Evolutionary conservation across 2,329 filamentous ascomycete species (phyloP), one percentile per base, ranked within the genome.

Genomic region (Aspergillus candidus): DNA sequence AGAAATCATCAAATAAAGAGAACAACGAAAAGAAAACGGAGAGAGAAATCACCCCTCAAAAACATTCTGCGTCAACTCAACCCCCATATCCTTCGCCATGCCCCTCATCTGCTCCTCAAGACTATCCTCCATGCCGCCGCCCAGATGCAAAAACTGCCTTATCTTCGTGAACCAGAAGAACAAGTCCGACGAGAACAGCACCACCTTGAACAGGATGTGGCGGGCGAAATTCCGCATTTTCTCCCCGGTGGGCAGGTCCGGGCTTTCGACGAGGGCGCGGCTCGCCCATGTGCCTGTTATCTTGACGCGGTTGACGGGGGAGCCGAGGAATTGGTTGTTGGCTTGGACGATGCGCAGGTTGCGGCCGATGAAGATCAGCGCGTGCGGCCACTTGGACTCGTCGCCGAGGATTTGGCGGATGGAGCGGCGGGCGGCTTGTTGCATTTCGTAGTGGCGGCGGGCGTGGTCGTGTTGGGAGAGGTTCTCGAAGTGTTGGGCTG

Each of bases 321-420:
- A 88, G 15, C 89, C 89, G 40, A 95, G 77, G 67, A 86, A 91
- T 62, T 94, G 88, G 63, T 95, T 94, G 67, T 94, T 94, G 5
- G 84, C 88, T 67, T 95, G 89, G 2, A 95, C 89, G 58, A 96
- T 95, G 41, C 90, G 81, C 74, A 95, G 80, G 65, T 94, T 95
- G 32, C 90, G 80, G 1, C 88, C 88, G 56, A 96, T 89, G 66
- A 96, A 95, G 58, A 95, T 82, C 46, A 96, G 82, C 65, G 94
- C 89, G 60, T 86, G 84, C 4, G 90, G 90, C 82, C 87, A 91
- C 63, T 90, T 89, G 34, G 83, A 82, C 68, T 94, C 88, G 66
- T 95, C 88, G 7, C 80, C 80, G 6, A 96, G 77, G 46, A 95
- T 82, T 48, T 87, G 79, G 63, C 86, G 86, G 72, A 94, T 84